These are phyloP conservation scores for Gossypium stocksii DNA, from an alignment of 345 rosid genomes.

Conservation along the genomic window DNA sequence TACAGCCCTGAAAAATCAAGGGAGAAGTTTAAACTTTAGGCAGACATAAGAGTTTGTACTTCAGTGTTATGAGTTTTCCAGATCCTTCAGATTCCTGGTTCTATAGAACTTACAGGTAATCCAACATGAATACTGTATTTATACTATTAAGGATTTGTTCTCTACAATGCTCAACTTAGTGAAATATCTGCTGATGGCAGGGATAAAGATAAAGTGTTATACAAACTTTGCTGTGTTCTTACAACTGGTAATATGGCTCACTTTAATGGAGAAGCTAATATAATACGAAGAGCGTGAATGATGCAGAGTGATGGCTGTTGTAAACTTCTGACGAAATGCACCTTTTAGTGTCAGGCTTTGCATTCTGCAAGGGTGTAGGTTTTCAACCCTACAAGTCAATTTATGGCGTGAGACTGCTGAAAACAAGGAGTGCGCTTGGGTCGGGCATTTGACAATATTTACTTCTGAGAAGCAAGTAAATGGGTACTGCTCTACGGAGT, in stretches of 20 bases:
- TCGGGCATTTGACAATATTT: not conserved
- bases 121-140: not conserved
- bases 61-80: not conserved
- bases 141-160: not conserved
- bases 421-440: not conserved
- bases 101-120: not conserved
- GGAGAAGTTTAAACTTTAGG: not conserved
- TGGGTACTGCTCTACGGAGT: not conserved
- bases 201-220: not conserved
- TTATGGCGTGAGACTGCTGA: not conserved
- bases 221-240: not conserved
- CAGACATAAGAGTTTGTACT: not conserved
- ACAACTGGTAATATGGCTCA: not conserved
- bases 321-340: not conserved
- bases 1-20: not conserved
- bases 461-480: not conserved
- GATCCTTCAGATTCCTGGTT: slow-evolving; percentile 3
- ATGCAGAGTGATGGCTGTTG: not conserved
- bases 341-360: not conserved
- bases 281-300: not conserved
- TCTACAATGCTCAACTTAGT: not conserved
- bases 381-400: not conserved
- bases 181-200: not conserved
- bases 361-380: not conserved
- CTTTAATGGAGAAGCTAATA: not conserved